Base-by-base conservation (phyloP, 192 early-diverging fungal genomes). In the Phycomyces blakesleeanus region DNA sequence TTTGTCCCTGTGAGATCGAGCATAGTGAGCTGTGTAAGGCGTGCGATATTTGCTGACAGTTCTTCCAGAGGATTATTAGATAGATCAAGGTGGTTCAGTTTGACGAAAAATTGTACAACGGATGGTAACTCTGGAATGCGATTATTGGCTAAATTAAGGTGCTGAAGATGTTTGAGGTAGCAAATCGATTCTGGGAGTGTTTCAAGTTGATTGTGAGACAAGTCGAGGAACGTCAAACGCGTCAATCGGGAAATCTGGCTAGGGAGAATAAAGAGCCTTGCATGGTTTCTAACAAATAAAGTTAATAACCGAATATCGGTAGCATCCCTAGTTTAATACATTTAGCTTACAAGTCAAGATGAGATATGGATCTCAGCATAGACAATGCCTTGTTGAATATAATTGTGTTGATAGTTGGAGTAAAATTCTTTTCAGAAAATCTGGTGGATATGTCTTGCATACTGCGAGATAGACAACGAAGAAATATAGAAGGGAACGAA, bases 61-160 rank as follows among this genome's bases (percentile, higher is more conserved):
- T 68, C 69, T 7, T 40, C 68, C 7, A 93, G 51, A 1, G 83
- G 83, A 64, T 91, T 93, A 44, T 84, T 52, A 4, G 83, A 78
- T 7, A 92, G 40, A 67, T 92, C 86, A 11, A 95, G 66, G 5
- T 74, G 81, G 50, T 79, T 77, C 5, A 95, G 83, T 11, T 74
- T 73, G 26, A 73, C 80, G 47, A 87, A 66, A 21, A 72, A 57
- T 0, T 83, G 86, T 27, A 95, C 70, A 54, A 87, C 83, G 0
- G 75, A 29, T 0, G 93, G 89, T 10, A 93, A 64, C 0, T 68
- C 53, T 1, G 76, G 63, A 6, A 95, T 57, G 12, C 51, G 59
- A 75, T 95, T 95, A 51, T 78, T 57, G 38, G 84, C 75, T 9
- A 92, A 61, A n/a, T 83, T 74, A 11, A 94, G 78, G 18, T 72